Conservation (phyloP, 495 filamentous ascomycete genomes). For the Podospora tetraspora region DNA sequence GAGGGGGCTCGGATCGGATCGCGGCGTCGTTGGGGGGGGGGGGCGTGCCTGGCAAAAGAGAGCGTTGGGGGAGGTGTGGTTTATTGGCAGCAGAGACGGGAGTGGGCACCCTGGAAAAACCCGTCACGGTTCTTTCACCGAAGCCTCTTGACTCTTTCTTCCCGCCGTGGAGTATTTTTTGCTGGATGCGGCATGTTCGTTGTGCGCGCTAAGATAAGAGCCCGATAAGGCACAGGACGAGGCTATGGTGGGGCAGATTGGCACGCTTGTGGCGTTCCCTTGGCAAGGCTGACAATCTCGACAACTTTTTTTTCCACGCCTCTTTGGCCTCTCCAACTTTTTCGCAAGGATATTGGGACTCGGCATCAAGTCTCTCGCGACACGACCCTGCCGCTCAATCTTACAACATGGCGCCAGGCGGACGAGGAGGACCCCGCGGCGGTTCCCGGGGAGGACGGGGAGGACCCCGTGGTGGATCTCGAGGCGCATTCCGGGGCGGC, state of each 20-base stretch:
- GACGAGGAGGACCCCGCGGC: slow-evolving; percentile 26
- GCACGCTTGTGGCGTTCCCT: slow-evolving; percentile 1
- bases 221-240: slow-evolving; percentile 19
- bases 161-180: slow-evolving; percentile 27
- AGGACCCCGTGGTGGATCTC: slow-evolving; percentile 26
- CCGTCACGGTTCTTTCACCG: slow-evolving; percentile 11
- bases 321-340: slow-evolving; percentile 7
- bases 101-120: slow-evolving; percentile 10
- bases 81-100: background rate
- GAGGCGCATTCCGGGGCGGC: slow-evolving; percentile 13
- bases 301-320: slow-evolving; percentile 15
- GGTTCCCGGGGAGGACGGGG: slow-evolving; percentile 16
- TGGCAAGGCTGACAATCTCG: slow-evolving; percentile 28
- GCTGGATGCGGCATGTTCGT: slow-evolving; percentile 32
- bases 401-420: slow-evolving; percentile 25
- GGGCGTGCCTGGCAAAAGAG: slow-evolving; percentile 5
- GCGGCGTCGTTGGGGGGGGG: background rate
- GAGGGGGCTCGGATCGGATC: slow-evolving; percentile 7
- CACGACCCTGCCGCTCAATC: background rate
- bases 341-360: background rate
- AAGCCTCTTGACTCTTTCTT: slow-evolving; percentile 15
- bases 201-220: slow-evolving; percentile 39
- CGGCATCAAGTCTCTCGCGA: background rate
- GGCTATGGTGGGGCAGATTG: slow-evolving; percentile 9
- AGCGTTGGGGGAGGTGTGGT: slow-evolving; percentile 8